Evolutionary conservation across 441 rosid species (phyloP).

Genomic region (Bruguiera hainesii): DNA sequence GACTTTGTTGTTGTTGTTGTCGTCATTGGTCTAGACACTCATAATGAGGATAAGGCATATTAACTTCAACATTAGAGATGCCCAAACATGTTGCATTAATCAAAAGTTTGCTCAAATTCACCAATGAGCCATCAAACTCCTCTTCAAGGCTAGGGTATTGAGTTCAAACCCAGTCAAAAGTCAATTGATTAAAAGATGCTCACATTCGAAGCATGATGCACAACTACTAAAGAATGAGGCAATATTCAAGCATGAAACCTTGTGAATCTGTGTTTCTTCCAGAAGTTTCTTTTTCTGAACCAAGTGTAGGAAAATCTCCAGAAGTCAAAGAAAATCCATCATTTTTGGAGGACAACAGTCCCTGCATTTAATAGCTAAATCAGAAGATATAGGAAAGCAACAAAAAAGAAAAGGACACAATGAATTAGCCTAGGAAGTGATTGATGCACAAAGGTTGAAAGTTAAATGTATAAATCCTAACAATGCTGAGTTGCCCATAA

Average conservation of each 20-base stretch:
- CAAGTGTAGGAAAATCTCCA: slow-evolving; percentile 97
- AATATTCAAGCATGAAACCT: slow-evolving; percentile 43
- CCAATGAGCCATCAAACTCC: no score
- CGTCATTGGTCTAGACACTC: no score
- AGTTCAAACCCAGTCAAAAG: neutral
- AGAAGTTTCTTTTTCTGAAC: slow-evolving; percentile 67
- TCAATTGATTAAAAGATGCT: neutral
- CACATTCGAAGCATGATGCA: slow-evolving; percentile 18
- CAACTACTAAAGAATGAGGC: slow-evolving; percentile 3
- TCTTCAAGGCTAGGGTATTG: neutral
- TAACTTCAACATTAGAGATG: no score
- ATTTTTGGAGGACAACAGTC: slow-evolving; percentile 50
- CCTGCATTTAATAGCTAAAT: slow-evolving; percentile 45
- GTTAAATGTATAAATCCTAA: neutral
- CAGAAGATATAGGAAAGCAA: slow-evolving; percentile 15
- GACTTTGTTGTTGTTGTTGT: no score
- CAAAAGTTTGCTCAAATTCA: no score
- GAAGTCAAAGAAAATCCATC: slow-evolving; percentile 81
- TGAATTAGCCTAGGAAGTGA: no score
- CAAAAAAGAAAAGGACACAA: slow-evolving; percentile 3
- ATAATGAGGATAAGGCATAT: no score
- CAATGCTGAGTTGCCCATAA: no score
- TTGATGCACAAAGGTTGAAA: neutral
- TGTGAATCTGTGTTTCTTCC: slow-evolving; percentile 50
- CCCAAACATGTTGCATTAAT: no score